Evolutionary conservation across 192 early-diverging fungal species (phyloP).

Genomic region (Dimargaris cristalligena): DNA sequence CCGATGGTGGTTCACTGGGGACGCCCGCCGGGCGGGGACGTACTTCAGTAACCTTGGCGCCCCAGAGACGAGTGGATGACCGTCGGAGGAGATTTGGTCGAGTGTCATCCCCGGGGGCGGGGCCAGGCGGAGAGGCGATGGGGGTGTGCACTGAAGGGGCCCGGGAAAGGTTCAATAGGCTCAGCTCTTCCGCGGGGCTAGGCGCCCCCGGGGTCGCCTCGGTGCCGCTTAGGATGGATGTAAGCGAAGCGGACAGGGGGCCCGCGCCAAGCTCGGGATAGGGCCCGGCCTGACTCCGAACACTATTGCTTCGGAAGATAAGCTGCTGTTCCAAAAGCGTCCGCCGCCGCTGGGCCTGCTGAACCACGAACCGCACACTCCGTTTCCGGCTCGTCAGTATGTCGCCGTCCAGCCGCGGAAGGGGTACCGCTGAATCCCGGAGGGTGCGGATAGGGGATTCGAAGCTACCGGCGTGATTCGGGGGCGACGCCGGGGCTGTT

Average conservation of each 20-base stretch:
- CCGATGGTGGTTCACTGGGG: not conserved
- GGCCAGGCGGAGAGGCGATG: not conserved
- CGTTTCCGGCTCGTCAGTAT: not conserved
- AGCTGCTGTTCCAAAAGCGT: not conserved
- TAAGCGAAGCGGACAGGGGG: not conserved
- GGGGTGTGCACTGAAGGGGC: slow-evolving; percentile 7
- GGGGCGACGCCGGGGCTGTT: not conserved
- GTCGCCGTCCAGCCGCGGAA: not conserved
- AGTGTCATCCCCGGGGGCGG: not conserved
- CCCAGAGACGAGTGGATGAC: slow-evolving; percentile 33
- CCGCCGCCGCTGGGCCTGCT: slow-evolving; percentile 6
- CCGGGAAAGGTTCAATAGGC: not conserved
- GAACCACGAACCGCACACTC: slow-evolving; percentile 2
- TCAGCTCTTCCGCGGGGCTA: not conserved
- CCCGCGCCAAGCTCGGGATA: not conserved
- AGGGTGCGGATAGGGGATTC: not conserved
- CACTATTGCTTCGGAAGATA: not conserved
- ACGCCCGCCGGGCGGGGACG: slow-evolving; percentile 9
- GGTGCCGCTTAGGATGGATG: not conserved
- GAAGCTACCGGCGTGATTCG: not conserved
- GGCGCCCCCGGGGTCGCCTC: not conserved
- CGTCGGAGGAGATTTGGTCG: slow-evolving; percentile 23
- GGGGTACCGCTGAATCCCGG: not conserved
- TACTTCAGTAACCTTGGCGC: slow-evolving; percentile 27
- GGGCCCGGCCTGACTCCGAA: not conserved